Evolutionary conservation across 371 early-diverging fungal species (phyloP).

Genomic region (Parasitella parasitica): DNA sequence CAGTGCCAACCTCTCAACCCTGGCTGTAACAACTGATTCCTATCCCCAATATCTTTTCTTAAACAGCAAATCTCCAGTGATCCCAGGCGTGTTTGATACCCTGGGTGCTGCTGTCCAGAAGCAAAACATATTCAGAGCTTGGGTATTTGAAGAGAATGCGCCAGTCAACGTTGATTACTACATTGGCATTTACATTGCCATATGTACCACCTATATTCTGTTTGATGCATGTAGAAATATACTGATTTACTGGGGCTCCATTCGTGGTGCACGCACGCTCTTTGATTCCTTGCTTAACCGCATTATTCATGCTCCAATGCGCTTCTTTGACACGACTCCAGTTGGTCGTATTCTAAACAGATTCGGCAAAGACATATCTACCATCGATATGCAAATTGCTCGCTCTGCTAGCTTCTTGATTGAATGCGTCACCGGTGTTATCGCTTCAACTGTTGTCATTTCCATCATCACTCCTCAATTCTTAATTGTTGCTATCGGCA

Average conservation of each 20-base stretch:
- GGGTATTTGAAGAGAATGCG: constrained; percentile 23
- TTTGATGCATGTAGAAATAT: constrained; percentile 26
- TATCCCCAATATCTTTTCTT: background rate
- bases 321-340: constrained; percentile 93
- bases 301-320: constrained; percentile 68
- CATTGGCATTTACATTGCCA: constrained; percentile 21
- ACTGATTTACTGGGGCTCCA: constrained; percentile 45
- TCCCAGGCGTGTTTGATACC: constrained; percentile 21
- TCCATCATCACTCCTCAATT: constrained; percentile 62
- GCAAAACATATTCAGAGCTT: constrained; percentile 23
- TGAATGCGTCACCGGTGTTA: constrained; percentile 43
- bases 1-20: background rate
- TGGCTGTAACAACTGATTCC: background rate
- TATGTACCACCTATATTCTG: constrained; percentile 13
- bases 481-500: constrained; percentile 30
- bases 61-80: background rate
- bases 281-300: constrained; percentile 55
- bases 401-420: constrained; percentile 31
- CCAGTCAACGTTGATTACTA: constrained; percentile 31
- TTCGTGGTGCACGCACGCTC: constrained; percentile 58
- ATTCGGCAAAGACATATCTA: constrained; percentile 65
- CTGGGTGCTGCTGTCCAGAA: constrained; percentile 18
- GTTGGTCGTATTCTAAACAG: constrained; percentile 89
- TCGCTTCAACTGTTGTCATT: constrained; percentile 63
- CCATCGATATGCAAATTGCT: constrained; percentile 40